A percentile compares a stretch with the other conserved stretches of the same genome.
Evolutionary conservation across 192 early-diverging fungal genomes (phyloP).

Genomic region (Spizellomyces sp.): DNA sequence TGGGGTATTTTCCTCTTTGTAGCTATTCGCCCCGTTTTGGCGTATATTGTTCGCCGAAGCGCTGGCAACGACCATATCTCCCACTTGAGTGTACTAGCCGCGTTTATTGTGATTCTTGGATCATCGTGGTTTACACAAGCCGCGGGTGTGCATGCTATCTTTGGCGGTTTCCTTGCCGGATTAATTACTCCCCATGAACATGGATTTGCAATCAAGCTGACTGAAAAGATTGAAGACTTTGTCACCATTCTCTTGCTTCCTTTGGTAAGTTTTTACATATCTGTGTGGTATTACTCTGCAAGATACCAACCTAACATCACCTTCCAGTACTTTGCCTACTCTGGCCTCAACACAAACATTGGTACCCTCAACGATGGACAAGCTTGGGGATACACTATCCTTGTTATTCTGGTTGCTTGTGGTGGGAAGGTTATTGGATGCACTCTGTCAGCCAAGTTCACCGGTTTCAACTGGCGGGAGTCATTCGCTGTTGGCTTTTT

Average conservation of each 20-base stretch:
- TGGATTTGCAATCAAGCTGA: slow-evolving; percentile 83
- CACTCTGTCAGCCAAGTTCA: slow-evolving; percentile 64
- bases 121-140: slow-evolving; percentile 83
- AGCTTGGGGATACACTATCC: slow-evolving; percentile 76
- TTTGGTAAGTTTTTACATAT: slow-evolving; percentile 50
- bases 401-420: slow-evolving; percentile 77
- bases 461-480: slow-evolving; percentile 79
- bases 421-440: slow-evolving; percentile 88
- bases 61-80: slow-evolving; percentile 30
- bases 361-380: slow-evolving; percentile 68
- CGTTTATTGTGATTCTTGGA: slow-evolving; percentile 68
- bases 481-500: slow-evolving; percentile 82
- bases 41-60: slow-evolving; percentile 28
- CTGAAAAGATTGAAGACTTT: slow-evolving; percentile 92
- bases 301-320: background rate
- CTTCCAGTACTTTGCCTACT: slow-evolving; percentile 83
- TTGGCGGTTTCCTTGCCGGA: slow-evolving; percentile 89
- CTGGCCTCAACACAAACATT: slow-evolving; percentile 88
- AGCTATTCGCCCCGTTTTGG: slow-evolving; percentile 65
- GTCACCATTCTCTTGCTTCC: slow-evolving; percentile 85
- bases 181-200: slow-evolving; percentile 86
- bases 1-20: slow-evolving; percentile 75
- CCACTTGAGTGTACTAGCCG: slow-evolving; percentile 68
- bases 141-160: slow-evolving; percentile 91
- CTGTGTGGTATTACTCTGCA: background rate